Evolutionary conservation across 2,329 filamentous ascomycete species (phyloP), one percentile per base, ranked within the genome.

Genomic region (Xylariaceae sp.): DNA sequence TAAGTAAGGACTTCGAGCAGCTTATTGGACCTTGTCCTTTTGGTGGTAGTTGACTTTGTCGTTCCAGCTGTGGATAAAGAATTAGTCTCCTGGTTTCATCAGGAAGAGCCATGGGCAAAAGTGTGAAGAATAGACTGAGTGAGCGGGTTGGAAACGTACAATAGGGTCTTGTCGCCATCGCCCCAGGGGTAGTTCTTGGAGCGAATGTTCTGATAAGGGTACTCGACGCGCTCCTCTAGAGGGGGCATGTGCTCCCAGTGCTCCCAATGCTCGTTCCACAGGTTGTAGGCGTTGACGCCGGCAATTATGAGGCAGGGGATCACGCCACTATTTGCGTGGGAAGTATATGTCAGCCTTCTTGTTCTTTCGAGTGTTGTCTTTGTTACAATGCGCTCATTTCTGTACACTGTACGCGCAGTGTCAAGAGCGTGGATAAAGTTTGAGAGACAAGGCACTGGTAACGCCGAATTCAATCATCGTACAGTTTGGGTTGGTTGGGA

Each of bases 191-290:
- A 99, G 86, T 96, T 97, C 88, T 95, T 97, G 76, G 86, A 85
- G 75, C 95, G 90, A 77, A 99, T 90, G 85, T 99, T 99, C 86
- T 96, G 91, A 87, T 96, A 99, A 59, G 92, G 81, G 80, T 98
- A 99, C 82, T 98, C 91, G 71, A 84, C 79, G 73, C 91, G 89
- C 81, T 99, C 95, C 82, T 96, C 92, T 68, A 94, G 82, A 66
- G 95, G 90, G 60, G 90, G 86, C 77, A 91, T 79, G 80, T 98
- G 94, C 50, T 77, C 79, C 86, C 89, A 92, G 84, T 99, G 95
- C 79, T 96, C 91, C 94, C 94, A 98, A 80, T 99, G 95, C 81
- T 96, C 91, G 71, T 86, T 87, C 92, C 92, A 99, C 63, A 96
- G 87, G 73, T 88, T 87, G 76, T 90, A 96, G 70, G 93, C 93